A percentile compares a stretch with the other conserved stretches of the same genome.
These are phyloP conservation scores for Truncatella angustata DNA, from an alignment of 2,329 filamentous ascomycete genomes.

Conservation along the genomic window DNA sequence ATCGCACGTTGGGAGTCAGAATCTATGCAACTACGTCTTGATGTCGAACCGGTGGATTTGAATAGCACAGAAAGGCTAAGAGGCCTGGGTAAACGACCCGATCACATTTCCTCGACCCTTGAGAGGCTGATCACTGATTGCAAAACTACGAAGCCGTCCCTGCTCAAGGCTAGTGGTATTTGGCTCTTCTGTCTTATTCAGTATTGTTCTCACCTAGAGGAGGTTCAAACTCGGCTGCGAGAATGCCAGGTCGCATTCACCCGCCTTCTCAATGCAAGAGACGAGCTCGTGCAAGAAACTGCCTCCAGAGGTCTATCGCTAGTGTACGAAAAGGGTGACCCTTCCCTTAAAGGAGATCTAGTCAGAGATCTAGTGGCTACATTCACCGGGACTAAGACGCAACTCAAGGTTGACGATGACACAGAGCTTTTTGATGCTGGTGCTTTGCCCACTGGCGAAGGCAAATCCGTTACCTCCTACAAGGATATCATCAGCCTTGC, in stretches of 20 bases:
- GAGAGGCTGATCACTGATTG: constrained; percentile 75
- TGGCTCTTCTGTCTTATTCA: constrained; percentile 93
- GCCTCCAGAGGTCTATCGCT: constrained; percentile 87
- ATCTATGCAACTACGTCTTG: constrained; percentile 70
- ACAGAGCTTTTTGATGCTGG: constrained; percentile 94
- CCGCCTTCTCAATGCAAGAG: constrained; percentile 78
- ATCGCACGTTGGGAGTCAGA: constrained; percentile 82
- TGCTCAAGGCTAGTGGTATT: constrained; percentile 89
- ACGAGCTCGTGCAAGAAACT: constrained; percentile 94
- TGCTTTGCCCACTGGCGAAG: constrained; percentile 84
- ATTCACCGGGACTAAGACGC: constrained; percentile 75
- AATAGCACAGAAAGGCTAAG: constrained; percentile 30
- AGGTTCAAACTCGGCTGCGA: constrained; percentile 71
- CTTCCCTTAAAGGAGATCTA: constrained; percentile 74
- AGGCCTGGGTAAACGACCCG: constrained; percentile 34
- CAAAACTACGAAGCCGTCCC: constrained; percentile 80
- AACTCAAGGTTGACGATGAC: constrained; percentile 82
- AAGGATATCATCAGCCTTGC: constrained; percentile 95
- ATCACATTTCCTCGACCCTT: constrained; percentile 53
- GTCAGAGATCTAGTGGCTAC: constrained; percentile 85
- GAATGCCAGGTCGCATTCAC: constrained; percentile 87
- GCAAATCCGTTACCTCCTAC: constrained; percentile 88
- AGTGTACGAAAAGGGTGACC: constrained; percentile 90
- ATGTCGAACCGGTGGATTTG: constrained; percentile 59
- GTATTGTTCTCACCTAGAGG: constrained; percentile 76